Conservation (phyloP, 2,329 filamentous ascomycete genomes). For the Nannizziopsis arthrosporioides region DNA sequence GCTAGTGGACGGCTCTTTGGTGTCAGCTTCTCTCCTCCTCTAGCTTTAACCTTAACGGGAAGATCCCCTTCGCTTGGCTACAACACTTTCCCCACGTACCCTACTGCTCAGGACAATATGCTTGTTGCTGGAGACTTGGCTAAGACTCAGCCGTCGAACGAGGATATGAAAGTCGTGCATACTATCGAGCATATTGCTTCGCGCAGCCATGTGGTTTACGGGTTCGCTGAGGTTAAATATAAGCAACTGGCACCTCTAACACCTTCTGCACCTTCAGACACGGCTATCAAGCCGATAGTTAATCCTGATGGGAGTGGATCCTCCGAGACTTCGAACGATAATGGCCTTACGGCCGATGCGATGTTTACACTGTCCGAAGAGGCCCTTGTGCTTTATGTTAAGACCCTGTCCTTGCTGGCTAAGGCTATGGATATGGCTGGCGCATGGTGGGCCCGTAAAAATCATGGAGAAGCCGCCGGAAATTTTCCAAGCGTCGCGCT, state of each 20-base stretch:
- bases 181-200: constrained; percentile 85
- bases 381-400: constrained; percentile 89
- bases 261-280: constrained; percentile 47
- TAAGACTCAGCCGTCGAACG: constrained; percentile 54
- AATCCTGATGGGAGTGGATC: constrained; percentile 22
- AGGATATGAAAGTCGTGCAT: constrained; percentile 67
- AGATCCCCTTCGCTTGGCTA: constrained; percentile 37
- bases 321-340: constrained; percentile 32
- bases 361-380: constrained; percentile 83
- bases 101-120: constrained; percentile 58
- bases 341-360: constrained; percentile 71
- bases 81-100: constrained; percentile 74
- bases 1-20: constrained; percentile 56
- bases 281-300: constrained; percentile 19
- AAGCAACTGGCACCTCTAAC: constrained; percentile 87
- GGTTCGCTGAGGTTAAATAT: constrained; percentile 97
- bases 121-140: constrained; percentile 52
- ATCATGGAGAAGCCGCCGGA: constrained; percentile 48
- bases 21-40: constrained; percentile 40
- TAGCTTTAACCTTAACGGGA: constrained; percentile 35
- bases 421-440: constrained; percentile 94
- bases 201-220: constrained; percentile 88
- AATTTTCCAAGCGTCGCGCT: constrained; percentile 42
- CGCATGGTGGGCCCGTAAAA: constrained; percentile 77
- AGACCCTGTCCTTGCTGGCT: constrained; percentile 76